These are phyloP conservation scores for Beauveria bassiana DNA, from an alignment of 2,329 filamentous ascomycete species.

Conservation along the genomic window DNA sequence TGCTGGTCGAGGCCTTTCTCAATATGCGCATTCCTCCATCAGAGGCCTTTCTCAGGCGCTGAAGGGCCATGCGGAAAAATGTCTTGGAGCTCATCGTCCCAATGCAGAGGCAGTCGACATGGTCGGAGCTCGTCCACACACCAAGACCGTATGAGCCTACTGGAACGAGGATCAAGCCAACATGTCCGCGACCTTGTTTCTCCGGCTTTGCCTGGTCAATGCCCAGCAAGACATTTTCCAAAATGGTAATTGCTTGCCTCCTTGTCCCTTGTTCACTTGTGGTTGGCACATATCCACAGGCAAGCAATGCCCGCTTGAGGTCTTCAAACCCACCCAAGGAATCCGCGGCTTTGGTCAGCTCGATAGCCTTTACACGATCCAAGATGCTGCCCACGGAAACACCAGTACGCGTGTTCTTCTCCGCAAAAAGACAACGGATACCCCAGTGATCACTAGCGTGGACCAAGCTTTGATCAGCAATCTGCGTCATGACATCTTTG, in stretches of 20 bases:
- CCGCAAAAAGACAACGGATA: constrained; percentile 36
- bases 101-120: constrained; percentile 60
- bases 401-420: not conserved
- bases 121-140: constrained; percentile 52
- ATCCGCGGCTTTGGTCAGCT: constrained; percentile 21
- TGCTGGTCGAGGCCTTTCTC: constrained; percentile 48
- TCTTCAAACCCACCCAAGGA: constrained; percentile 24
- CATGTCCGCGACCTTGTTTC: constrained; percentile 15
- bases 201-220: constrained; percentile 14
- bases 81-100: constrained; percentile 51
- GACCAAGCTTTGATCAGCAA: not conserved
- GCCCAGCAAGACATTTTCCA: constrained; percentile 36
- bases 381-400: not conserved
- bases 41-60: constrained; percentile 43
- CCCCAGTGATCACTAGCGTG: constrained; percentile 53
- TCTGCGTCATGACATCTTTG: constrained; percentile 12
- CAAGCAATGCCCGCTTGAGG: constrained; percentile 31
- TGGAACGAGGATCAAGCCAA: constrained; percentile 43
- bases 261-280: constrained; percentile 34
- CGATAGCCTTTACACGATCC: constrained; percentile 19
- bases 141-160: constrained; percentile 61
- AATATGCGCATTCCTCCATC: constrained; percentile 40
- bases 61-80: constrained; percentile 52
- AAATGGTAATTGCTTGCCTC: constrained; percentile 34
- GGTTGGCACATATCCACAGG: constrained; percentile 37